Evolutionary conservation across 306 rosid species (phyloP).

Genomic region (Vicia faba): DNA sequence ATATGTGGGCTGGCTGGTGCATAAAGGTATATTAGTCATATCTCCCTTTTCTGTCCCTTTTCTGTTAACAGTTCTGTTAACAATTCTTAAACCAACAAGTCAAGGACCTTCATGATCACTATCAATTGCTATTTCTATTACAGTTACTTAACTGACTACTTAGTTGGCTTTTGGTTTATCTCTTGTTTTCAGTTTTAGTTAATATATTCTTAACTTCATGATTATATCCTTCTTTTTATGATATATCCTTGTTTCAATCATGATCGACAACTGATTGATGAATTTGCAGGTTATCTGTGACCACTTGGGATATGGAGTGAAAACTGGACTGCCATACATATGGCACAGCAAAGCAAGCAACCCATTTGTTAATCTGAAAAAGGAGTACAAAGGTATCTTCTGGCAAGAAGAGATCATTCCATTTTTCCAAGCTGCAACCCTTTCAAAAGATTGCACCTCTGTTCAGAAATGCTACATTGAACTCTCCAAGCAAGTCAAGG

Average conservation of each 20-base stretch:
- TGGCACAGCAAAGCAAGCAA: constrained; percentile 99
- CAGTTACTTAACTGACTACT: background rate
- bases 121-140: constrained; percentile 16
- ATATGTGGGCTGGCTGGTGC: constrained; percentile 99
- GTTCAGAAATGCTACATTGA: constrained; percentile 83
- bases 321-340: constrained; percentile 89
- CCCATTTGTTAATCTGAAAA: constrained; percentile 84
- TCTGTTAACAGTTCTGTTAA: too few species aligned
- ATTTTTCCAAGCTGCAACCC: constrained; percentile 68
- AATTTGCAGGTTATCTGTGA: constrained; percentile 73
- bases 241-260: background rate
- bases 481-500: constrained; percentile 83
- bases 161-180: background rate
- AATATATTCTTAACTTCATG: background rate
- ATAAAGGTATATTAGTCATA: constrained; percentile 57
- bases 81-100: constrained; percentile 8
- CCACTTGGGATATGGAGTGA: constrained; percentile 78
- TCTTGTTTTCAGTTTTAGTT: background rate
- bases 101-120: background rate
- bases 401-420: constrained; percentile 94
- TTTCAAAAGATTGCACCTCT: constrained; percentile 67
- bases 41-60: constrained; percentile 9
- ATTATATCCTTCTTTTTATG: background rate
- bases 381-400: constrained; percentile 86
- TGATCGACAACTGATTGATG: constrained; percentile 5